Percentiles rank a stretch among this genome's conserved stretches.
Evolutionary conservation across 2,329 filamentous ascomycete genomes (phyloP).

Genomic region (Pseudodiploospora longispora): DNA sequence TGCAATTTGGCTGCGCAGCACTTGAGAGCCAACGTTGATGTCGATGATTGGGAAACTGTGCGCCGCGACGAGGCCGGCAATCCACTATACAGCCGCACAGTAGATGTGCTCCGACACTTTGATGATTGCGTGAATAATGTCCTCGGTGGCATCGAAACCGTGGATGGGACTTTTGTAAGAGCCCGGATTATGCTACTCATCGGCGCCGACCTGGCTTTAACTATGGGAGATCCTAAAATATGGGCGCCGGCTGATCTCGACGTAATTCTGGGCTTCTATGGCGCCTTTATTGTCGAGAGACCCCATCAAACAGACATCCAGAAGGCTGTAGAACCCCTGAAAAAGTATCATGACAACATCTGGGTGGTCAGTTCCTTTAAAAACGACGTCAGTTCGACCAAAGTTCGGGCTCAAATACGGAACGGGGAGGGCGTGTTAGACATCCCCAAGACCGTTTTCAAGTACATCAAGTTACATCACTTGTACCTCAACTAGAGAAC

Average conservation of each 20-base stretch:
- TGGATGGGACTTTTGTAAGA: constrained; percentile 51
- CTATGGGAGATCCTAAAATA: constrained; percentile 60
- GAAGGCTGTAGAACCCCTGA: constrained; percentile 66
- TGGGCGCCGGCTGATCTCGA: constrained; percentile 78
- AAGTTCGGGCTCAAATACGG: constrained; percentile 70
- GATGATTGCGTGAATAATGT: constrained; percentile 75
- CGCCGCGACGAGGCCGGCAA: constrained; percentile 36
- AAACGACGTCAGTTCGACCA: constrained; percentile 69
- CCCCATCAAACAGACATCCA: constrained; percentile 71
- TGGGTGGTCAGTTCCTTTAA: constrained; percentile 80
- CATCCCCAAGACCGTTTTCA: constrained; percentile 58
- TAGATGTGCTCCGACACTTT: constrained; percentile 77
- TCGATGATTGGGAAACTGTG: constrained; percentile 71
- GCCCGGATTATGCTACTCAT: constrained; percentile 70
- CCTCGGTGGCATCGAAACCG: constrained; percentile 63
- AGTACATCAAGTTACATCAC: constrained; percentile 58
- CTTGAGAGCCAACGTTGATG: constrained; percentile 69
- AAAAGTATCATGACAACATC: constrained; percentile 71
- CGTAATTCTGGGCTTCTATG: constrained; percentile 72
- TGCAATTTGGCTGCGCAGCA: constrained; percentile 67
- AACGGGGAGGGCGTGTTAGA: constrained; percentile 73
- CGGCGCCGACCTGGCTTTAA: constrained; percentile 63
- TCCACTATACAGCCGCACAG: constrained; percentile 75
- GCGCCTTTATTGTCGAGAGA: constrained; percentile 72
- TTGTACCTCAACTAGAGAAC: constrained; percentile 36